Evolutionary conservation across 768 basidiomycete species (phyloP), one percentile per base, ranked within the genome.

Genomic region (Lactarius sp.): DNA sequence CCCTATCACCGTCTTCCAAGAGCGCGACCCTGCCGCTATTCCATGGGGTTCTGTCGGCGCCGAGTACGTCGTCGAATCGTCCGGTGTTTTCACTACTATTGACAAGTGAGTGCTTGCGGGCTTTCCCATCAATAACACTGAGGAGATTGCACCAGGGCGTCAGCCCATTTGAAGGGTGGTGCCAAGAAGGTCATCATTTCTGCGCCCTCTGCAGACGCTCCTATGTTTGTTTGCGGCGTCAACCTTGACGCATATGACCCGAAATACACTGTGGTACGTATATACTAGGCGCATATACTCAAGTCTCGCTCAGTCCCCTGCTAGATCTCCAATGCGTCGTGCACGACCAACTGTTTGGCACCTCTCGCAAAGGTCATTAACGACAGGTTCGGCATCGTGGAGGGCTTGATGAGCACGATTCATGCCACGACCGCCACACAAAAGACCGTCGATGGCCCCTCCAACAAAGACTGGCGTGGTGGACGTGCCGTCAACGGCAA

Each of bases 141-240:
- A 59, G 50, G 33, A 7, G 27, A 22, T n/a, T 4, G 61, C 8
- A 34, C 13, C 22, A 90, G 87, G 81, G 96, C 96, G 60, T 81
- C 82, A 53, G 87, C 85, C 69, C 96, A 99, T 80, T 81, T 99
- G 79, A 94, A 95, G 79, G 96, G 96, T 71, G 96, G 96, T 75
- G 96, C 96, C 73, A 98, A 98, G 87, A 99, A 98, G 83, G 96
- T 99, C 75, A 82, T 99, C 80, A 98, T 99, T 84, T 96, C 95
- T 69, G 96, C 96, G 52, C 96, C 96, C 69, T 98, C 96, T n/a
- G 84, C 92, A 37, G 92, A 95, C 74, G 93, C 94, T 6, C 93
- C 93, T 70, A 95, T 95, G 93, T 94, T 85, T 77, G 93, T 95
- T 58, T 83, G 82, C 70, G 94, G 92, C 81, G 96, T 98, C 77